A percentile compares a stretch with the other conserved stretches of the same genome.
These are phyloP conservation scores for Aeschynomene evenia DNA, from an alignment of 306 rosid species.

Conservation along the genomic window DNA sequence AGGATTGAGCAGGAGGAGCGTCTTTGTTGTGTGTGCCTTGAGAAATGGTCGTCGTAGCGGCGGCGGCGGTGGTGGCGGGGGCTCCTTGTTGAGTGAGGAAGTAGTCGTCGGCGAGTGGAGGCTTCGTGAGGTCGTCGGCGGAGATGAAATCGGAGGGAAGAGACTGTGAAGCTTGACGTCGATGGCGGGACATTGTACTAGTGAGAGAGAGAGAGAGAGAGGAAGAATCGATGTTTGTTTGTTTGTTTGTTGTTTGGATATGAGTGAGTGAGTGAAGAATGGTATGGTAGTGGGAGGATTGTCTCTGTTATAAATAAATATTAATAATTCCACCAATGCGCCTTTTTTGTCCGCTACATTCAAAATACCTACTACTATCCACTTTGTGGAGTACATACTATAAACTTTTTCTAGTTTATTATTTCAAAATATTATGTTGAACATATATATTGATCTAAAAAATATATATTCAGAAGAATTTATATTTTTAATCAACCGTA, in stretches of 20 bases:
- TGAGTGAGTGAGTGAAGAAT: neutral
- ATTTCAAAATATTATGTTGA: too few relatives aligned
- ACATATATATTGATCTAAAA: too few relatives aligned
- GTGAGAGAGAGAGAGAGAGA: neutral
- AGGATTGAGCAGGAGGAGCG: neutral
- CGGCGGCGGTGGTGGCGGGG: neutral
- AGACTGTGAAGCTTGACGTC: constrained; percentile 38
- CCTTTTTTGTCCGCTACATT: too few relatives aligned
- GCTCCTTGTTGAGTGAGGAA: neutral
- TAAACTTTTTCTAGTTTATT: too few relatives aligned
- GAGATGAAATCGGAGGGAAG: constrained; percentile 30
- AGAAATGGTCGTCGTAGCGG: neutral
- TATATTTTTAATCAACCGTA: too few relatives aligned
- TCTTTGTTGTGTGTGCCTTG: neutral
- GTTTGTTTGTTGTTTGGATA: neutral
- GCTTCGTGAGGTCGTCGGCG: constrained; percentile 18
- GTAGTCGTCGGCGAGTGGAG: constrained; percentile 12
- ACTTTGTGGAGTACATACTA: too few relatives aligned
- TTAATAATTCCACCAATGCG: too few relatives aligned
- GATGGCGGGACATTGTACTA: constrained; percentile 41
- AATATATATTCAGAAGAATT: too few relatives aligned
- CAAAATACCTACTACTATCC: too few relatives aligned
- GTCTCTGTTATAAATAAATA: too few relatives aligned
- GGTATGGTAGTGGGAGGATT: too few relatives aligned
- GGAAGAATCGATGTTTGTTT: neutral